Evolutionary conservation across 2,329 filamentous ascomycete genomes (phyloP), one percentile per base, ranked within the genome.

Genomic region (Trichophyton benhamiae): DNA sequence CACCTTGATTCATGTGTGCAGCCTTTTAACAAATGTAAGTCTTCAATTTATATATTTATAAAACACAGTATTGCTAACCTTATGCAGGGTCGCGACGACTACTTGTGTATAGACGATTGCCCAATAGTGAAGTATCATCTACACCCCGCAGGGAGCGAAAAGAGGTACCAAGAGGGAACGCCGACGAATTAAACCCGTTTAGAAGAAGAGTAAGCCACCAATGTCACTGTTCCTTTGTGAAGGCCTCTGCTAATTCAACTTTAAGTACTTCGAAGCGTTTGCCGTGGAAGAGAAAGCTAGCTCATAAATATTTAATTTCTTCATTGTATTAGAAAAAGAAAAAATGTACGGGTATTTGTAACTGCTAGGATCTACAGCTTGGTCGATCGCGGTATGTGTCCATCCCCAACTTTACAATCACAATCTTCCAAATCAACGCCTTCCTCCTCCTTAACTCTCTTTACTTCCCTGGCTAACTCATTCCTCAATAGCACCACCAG

Each of bases 1-100:
- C 76, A 92, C 25, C 81, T 91, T 20, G 85, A 82, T 49, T 82
- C 91, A 33, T 96, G 91, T 70, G 84, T 88, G 5, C 94, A 99
- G 72, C 80, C 82, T 0, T 99, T 99, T 72, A 92, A 90, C 70
- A 94, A 88, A 75, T 99, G 89, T 89, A 74, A 73, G 78, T 68
- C 3, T 5, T 27, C 38, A 5, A 1, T 13, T 13, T 38, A 5
- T n/a, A n/a, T n/a, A 25, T 22, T 57, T n/a, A 20, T 48, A 15
- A 58, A 17, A 13, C 57, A 36, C 13, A 13, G 7, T 36, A 7
- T 30, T 7, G 52, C 52, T 61, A 57, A 57, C 27, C 20, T 30
- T 20, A 62, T 60, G 15, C 57, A 91, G 88, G 91, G 94, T 94
- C 91, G 20, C 83, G 94, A 63, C 83, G 90, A 66, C 79, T 99